phyloP scores from a whole-genome alignment of 2,329 filamentous ascomycete species.

The Trichoderma polysporum region DNA sequence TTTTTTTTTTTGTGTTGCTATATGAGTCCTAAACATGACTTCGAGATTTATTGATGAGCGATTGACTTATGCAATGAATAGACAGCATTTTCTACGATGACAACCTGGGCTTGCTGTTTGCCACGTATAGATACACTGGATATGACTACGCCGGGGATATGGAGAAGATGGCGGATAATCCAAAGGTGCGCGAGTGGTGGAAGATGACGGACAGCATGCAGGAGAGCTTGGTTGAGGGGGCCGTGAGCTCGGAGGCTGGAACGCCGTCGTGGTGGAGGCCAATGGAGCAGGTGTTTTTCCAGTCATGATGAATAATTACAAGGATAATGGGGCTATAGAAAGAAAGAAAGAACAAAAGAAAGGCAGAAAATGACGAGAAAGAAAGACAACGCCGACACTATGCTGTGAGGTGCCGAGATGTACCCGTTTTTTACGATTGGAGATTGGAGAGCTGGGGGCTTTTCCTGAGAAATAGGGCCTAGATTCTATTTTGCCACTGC shows the following conservation, averaged over 20 bases:
- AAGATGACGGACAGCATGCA: constrained; percentile 76
- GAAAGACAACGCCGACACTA: too few species aligned
- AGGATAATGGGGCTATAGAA: not conserved
- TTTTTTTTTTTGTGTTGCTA: not conserved
- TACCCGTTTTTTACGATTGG: not conserved
- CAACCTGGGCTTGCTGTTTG: constrained; percentile 63
- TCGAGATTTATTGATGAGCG: too few species aligned
- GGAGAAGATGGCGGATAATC: constrained; percentile 70
- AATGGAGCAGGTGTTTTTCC: constrained; percentile 68
- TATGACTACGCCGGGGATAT: constrained; percentile 72
- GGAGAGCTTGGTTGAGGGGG: constrained; percentile 60
- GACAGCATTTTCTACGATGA: constrained; percentile 74
- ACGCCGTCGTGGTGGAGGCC: constrained; percentile 68
- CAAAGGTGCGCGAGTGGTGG: constrained; percentile 77
- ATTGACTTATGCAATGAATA: constrained; percentile 31
- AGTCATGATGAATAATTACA: constrained; percentile 39
- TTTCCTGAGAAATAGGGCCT: too few species aligned
- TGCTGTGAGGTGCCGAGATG: too few species aligned
- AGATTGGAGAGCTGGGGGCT: not conserved
- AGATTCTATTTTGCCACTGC: too few species aligned
- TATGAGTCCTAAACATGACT: too few species aligned
- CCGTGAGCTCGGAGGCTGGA: constrained; percentile 57
- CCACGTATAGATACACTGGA: constrained; percentile 77
- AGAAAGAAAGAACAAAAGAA: not conserved
- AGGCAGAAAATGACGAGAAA: too few species aligned